Base-by-base conservation (phyloP, 768 basidiomycete genomes). In the Flagelloscypha sp. region DNA sequence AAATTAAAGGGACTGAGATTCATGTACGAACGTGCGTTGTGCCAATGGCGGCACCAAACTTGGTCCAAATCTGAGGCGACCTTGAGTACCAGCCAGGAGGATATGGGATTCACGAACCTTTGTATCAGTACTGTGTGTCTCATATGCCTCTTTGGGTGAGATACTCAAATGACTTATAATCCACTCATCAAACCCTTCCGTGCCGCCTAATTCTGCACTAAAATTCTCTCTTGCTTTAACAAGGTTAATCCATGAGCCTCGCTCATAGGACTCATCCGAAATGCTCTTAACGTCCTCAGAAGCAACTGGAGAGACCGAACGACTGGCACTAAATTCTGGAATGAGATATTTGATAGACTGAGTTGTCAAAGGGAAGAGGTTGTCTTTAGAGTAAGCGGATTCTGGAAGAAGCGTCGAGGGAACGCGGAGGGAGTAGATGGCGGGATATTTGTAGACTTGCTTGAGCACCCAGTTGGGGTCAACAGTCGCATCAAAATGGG, bases 401-500 rank as follows among this genome's bases (percentile, higher is more conserved):
- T n/a, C n/a, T n/a, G 30, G 66, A 76, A n/a, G 49, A 35, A 1
- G 57, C 37, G 7, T 61, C 65, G 10, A 83, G 6, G 63, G 44
- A 2, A 66, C 56, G 18, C 72, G 63, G 34, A 86, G 64, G 56
- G 18, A 72, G 54, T 84, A 76, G 13, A 86, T 59, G 6, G 68
- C 64, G 2, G 72, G 64, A 21, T 84, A 61, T 34, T 70, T 53
- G 17, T 78, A 52, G 1, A 79, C 81, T 7, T 77, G 57, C 12
- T 63, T 50, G 10, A 81, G 58, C 5, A 85, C 58, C 16, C 63
- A 58, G 13, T 58, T 48, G 1, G 63, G 66, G 35, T 79, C 72
- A 16, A 83, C 78, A 1, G 74, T 81, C 13, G 81, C 77, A 47
- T 83, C 82, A n/a, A 87, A 60, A 49, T 87, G 84, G 0, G 66